Evolutionary conservation across 139 green algal genomes (phyloP), one percentile per base, ranked within the genome.

Genomic region (Picocystis salinarum): DNA sequence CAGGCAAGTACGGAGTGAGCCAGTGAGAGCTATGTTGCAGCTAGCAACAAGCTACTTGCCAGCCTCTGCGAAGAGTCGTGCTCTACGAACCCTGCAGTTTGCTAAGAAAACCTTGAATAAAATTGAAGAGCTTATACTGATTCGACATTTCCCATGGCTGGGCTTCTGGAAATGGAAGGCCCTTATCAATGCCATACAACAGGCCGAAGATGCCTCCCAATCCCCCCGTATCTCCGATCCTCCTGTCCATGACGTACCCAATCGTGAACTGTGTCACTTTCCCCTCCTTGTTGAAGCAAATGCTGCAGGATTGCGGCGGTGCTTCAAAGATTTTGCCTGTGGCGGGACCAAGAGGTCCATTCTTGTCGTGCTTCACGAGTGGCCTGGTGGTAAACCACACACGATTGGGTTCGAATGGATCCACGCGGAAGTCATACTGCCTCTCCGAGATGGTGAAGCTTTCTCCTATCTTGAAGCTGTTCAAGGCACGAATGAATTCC

Each of bases 161-260:
- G 29, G 53, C 64, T 29, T 74, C 64, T 12, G 64, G 64, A 18
- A 67, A 69, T 17, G 69, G 64, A 9, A 73, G 39, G 5, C 55
- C 46, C 3, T 34, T 40, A 2, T 62, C 69, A 22, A 79, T 62
- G 31, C 70, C 71, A 13, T 57, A 47, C 9, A 83, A 40, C 25
- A 83, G 71, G 6, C 71, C 73, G 45, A 80, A 83, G 17, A 78
- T 42, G 0, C 67, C 73, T 24, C 73, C 71, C 34, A 80, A 48
- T 4, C 67, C 67, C 9, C 63, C 46, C 0, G 71, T 83, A 52
- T 83, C 79, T 30, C 73, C 73, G 11, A 75, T 44, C 0, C 56
- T 33, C 26, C 61, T 53, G 53, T 77, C 66, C 46, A 70, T 62
- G 2, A 70, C 52, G 23, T 70, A 67, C 26, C 71, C 72, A 25